Conservation (phyloP, 441 rosid species). For the Syzygium syzygioides region DNA sequence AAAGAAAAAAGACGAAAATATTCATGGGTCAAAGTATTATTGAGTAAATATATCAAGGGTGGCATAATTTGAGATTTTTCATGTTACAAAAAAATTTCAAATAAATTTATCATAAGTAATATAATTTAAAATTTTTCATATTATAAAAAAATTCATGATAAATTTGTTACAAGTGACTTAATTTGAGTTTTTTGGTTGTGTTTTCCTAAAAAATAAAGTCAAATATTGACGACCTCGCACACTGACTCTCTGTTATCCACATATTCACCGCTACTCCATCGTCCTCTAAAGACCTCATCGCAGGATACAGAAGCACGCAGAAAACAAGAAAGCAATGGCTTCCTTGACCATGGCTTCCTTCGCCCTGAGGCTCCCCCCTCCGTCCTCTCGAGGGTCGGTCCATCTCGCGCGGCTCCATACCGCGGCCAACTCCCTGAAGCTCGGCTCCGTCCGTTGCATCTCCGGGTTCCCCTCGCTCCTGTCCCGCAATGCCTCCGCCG, state of each 20-base stretch:
- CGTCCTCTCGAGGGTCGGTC: constrained; percentile 25
- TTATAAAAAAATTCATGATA: too few relatives aligned
- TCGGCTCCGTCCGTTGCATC: constrained; percentile 41
- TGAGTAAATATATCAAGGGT: too few relatives aligned
- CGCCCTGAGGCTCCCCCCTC: constrained; percentile 22
- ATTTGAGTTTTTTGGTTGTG: too few relatives aligned
- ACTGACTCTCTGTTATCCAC: not conserved
- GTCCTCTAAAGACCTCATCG: not conserved
- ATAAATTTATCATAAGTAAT: too few relatives aligned
- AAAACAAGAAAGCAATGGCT: constrained; percentile 34
- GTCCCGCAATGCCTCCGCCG: constrained; percentile 11
- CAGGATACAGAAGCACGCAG: not conserved
- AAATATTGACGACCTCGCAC: not conserved
- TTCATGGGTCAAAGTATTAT: accelerated
- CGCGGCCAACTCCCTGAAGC: constrained; percentile 28
- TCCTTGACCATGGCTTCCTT: constrained; percentile 39
- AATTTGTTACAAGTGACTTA: accelerated
- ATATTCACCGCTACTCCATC: not conserved
- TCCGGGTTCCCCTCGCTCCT: constrained; percentile 40
- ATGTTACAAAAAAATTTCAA: accelerated
- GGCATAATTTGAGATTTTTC: too few relatives aligned
- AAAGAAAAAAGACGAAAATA: too few relatives aligned
- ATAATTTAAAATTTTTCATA: too few relatives aligned
- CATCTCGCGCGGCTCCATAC: constrained; percentile 34
- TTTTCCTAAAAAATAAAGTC: not conserved